Base-by-base conservation (phyloP, 2,329 filamentous ascomycete genomes). In the Sclerotinia nivalis region DNA sequence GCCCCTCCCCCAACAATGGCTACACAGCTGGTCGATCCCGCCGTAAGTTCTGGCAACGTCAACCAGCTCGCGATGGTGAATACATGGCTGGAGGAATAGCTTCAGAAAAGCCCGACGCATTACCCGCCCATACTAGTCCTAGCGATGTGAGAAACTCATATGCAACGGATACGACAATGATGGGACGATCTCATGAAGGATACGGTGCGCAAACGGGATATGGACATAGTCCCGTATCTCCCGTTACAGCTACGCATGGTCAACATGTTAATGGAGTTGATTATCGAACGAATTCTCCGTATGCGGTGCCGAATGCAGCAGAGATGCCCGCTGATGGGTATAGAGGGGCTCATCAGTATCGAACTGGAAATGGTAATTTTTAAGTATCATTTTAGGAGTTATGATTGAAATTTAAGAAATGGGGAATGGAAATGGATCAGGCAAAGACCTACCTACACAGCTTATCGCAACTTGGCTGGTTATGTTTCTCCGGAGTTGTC, bases 1-100 rank as follows among this genome's bases (percentile, higher is more conserved):
- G 90, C 20, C 90, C 89, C 49, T 83, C 84, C 62, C 89, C 89
- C 31, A 79, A 82, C 73, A 91, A 91, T 82, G 84, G 87, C 80
- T 93, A 93, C 82, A 92, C 90, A 43, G 83, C 83, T 54, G 88
- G 88, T 66, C 84, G 82, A 79, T 18, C 83, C 78, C 70, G 76
- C 73, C 68, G 82, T 78, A 75, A 74, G 50, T 78, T 78, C 73
- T 78, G 76, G 76, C 75, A 76, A 58, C 74, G 76, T 62, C 73
- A 76, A 66, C 66, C 70, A 13, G 76, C 73, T 45, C 58, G 49
- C 28, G 70, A 73, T 43, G 54, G 60, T 0, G 71, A 79, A 34
- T 74, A 75, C 8, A 74, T 68, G 40, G 75, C 69, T 1, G 78
- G 76, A 50, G 67, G 58, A 31, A 15, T 68, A 7, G 47, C 5